Evolutionary conservation across 2,329 filamentous ascomycete genomes (phyloP), one percentile per base, ranked within the genome.

Genomic region (Epichloe elymi): DNA sequence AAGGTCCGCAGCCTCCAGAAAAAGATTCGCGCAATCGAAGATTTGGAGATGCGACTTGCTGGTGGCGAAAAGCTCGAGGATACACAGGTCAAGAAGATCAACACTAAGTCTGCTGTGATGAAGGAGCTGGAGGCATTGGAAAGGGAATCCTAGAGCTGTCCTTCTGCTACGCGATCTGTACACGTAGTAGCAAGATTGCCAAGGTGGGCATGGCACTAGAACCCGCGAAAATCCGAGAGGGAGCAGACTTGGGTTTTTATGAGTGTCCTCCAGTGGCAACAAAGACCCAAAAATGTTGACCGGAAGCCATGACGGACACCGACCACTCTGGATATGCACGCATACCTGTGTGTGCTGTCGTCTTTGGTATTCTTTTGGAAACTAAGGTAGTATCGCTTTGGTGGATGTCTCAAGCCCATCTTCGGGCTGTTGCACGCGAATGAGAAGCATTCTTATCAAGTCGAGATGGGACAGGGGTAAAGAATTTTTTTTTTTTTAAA

Each of bases 51-150:
- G 90, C 82, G 93, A 51, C 82, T 90, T 58, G 93, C 91, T 3
- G 84, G 85, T 36, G 91, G 91, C 5, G 93, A 98, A 76, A 97
- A 96, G 76, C 73, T 98, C 54, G 93, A 98, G 72, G 91, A 96
- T 63, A 98, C 93, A 35, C 93, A 98, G 72, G 82, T 98, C 69
- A 94, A 95, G 77, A 98, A 98, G 79, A 98, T 98, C 60, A 79
- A 81, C 51, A 97, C 89, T 20, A 95, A 97, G 73, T 74, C 82
- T 46, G 70, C 78, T 15, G 91, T 98, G 53, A 75, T 90, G 55
- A 88, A 85, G 70, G 93, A 98, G 71, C 72, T 98, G 53, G 79
- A 85, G 45, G 71, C 67, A 7, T 65, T 90, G 50, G 65, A 65
- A 56, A 60, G 54, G 53, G 65, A 66, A 38, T 33, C 12, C 23